These are phyloP conservation scores for Hymenotorrendiella dingleyae DNA, from an alignment of 2,329 filamentous ascomycete genomes.

Conservation along the genomic window DNA sequence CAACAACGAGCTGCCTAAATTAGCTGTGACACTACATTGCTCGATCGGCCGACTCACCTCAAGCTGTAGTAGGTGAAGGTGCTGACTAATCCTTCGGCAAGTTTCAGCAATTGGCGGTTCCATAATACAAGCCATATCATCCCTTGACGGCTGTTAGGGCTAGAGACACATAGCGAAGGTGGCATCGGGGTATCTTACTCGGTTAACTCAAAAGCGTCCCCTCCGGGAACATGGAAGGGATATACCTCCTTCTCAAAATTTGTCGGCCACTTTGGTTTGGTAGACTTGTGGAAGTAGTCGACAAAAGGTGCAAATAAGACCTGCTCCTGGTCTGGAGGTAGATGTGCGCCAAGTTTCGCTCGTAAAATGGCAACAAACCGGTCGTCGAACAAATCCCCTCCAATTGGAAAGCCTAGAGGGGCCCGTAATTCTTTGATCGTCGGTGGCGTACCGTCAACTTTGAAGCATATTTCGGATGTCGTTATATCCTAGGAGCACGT, in stretches of 20 bases:
- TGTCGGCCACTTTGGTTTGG: background rate
- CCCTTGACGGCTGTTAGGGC: background rate
- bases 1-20: background rate
- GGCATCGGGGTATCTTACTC: background rate
- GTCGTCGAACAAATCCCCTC: background rate
- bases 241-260: background rate
- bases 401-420: background rate
- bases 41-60: background rate
- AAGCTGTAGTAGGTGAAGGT: background rate
- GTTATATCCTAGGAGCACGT: background rate
- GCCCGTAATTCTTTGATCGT: background rate
- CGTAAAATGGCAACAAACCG: background rate
- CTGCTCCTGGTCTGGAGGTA: background rate
- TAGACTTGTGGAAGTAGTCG: background rate
- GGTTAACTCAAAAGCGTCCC: background rate
- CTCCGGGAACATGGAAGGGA: background rate
- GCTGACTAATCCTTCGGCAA: background rate
- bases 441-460: background rate
- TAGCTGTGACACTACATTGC: background rate
- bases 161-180: slow-evolving; percentile 1
- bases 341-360: background rate
- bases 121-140: slow-evolving; percentile 1
- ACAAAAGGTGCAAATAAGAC: background rate
- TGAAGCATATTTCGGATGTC: background rate
- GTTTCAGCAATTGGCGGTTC: background rate